Percentiles rank a stretch among this genome's conserved stretches.
Evolutionary conservation across 1,284 basidiomycete genomes (phyloP).

Genomic region (Singerocomus inundabilis): DNA sequence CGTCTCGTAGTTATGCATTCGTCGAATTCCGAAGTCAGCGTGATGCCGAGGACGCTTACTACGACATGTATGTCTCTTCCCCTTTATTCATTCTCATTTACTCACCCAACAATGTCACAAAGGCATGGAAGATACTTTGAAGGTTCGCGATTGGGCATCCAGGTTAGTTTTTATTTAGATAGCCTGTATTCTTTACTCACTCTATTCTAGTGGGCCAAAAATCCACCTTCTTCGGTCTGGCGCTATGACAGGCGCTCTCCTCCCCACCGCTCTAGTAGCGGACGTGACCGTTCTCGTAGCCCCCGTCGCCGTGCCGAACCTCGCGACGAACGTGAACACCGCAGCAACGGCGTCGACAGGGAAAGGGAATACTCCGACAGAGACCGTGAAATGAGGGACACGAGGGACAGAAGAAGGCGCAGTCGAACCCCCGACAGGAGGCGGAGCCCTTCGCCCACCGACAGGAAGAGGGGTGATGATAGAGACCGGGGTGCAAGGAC

Average conservation of each 20-base stretch:
- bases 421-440: slow-evolving; percentile 49
- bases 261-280: slow-evolving; percentile 43
- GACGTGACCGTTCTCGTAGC: slow-evolving; percentile 45
- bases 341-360: slow-evolving; percentile 40
- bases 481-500: slow-evolving; percentile 46
- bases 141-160: slow-evolving; percentile 78
- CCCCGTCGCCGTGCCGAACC: slow-evolving; percentile 38
- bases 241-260: slow-evolving; percentile 68
- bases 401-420: slow-evolving; percentile 46
- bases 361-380: slow-evolving; percentile 37
- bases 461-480: slow-evolving; percentile 46
- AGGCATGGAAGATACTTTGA: slow-evolving; percentile 87
- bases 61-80: slow-evolving; percentile 71
- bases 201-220: slow-evolving; percentile 78
- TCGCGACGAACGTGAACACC: slow-evolving; percentile 43
- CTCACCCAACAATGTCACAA: slow-evolving; percentile 9
- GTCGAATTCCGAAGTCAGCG: slow-evolving; percentile 83
- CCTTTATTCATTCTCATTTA: slow-evolving; percentile 1
- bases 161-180: slow-evolving; percentile 44
- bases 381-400: slow-evolving; percentile 27
- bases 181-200: background rate
- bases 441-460: slow-evolving; percentile 46
- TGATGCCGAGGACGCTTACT: slow-evolving; percentile 87
- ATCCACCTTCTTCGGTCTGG: slow-evolving; percentile 85
- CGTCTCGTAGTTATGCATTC: slow-evolving; percentile 81